Evolutionary conservation across 75 land plant species (phyloP).

Genomic region (Picea glauca): DNA sequence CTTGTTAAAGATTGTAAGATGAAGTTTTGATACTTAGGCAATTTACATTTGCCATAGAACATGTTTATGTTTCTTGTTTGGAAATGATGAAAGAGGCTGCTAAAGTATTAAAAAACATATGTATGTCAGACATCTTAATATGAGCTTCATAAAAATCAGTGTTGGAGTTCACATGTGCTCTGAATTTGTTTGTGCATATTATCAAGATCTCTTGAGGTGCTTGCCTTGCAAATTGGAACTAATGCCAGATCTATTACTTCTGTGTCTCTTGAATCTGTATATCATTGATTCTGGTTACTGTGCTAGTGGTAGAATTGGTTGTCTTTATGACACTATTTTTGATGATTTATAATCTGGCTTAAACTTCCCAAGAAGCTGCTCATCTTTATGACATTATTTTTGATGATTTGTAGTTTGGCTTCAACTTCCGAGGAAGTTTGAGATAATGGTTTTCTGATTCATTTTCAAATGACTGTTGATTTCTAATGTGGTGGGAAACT

Average conservation of each 20-base stretch:
- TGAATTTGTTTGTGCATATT: no score
- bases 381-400: background rate
- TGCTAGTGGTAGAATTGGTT: background rate
- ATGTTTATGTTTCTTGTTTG: no score
- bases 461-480: background rate
- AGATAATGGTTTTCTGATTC: background rate
- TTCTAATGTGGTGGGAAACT: background rate
- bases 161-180: no score
- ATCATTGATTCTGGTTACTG: background rate
- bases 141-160: no score
- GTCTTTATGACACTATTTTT: background rate
- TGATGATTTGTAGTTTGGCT: background rate
- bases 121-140: no score
- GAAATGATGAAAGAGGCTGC: no score
- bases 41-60: no score
- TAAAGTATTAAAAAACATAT: no score
- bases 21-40: no score
- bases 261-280: background rate
- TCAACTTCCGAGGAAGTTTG: background rate
- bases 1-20: no score
- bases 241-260: background rate
- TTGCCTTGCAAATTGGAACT: background rate
- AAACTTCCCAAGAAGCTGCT: background rate
- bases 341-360: background rate
- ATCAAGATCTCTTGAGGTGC: no score